These are phyloP conservation scores for Aspergillus fructus DNA, from an alignment of 2,329 filamentous ascomycete genomes.

Conservation along the genomic window DNA sequence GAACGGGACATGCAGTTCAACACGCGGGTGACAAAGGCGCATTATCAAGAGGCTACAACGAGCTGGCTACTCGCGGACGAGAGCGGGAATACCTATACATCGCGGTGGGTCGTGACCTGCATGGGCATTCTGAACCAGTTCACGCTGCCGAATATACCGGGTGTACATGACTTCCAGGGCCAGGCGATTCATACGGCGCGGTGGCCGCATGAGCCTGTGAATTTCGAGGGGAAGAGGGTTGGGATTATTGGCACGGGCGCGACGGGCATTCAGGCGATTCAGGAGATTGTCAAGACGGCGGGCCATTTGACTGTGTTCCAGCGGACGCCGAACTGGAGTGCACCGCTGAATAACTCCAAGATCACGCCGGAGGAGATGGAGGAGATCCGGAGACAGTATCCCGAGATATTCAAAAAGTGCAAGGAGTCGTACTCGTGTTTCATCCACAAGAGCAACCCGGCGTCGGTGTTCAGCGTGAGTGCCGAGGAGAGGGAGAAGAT, in stretches of 20 bases:
- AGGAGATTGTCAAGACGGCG: conserved; percentile 58
- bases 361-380: neutral
- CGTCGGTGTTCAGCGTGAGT: conserved; percentile 56
- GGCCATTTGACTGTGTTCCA: conserved; percentile 61
- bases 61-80: conserved; percentile 48
- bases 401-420: conserved; percentile 54
- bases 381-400: conserved; percentile 33
- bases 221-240: conserved; percentile 50
- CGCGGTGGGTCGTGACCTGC: conserved; percentile 48
- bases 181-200: conserved; percentile 55
- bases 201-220: conserved; percentile 51
- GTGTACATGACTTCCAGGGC: conserved; percentile 49
- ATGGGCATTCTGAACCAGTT: conserved; percentile 49
- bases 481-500: conserved; percentile 51
- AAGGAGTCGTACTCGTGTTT: conserved; percentile 60
- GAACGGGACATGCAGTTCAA: conserved; percentile 49
- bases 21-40: conserved; percentile 35
- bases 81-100: conserved; percentile 39
- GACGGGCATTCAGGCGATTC: conserved; percentile 57
- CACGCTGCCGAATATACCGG: conserved; percentile 43
- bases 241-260: conserved; percentile 58
- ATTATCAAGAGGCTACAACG: conserved; percentile 5
- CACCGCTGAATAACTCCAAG: conserved; percentile 53
- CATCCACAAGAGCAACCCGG: conserved; percentile 55
- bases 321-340: conserved; percentile 63